phyloP scores from a whole-genome alignment of 495 filamentous ascomycete species.

The Penicillium diatomitis region DNA sequence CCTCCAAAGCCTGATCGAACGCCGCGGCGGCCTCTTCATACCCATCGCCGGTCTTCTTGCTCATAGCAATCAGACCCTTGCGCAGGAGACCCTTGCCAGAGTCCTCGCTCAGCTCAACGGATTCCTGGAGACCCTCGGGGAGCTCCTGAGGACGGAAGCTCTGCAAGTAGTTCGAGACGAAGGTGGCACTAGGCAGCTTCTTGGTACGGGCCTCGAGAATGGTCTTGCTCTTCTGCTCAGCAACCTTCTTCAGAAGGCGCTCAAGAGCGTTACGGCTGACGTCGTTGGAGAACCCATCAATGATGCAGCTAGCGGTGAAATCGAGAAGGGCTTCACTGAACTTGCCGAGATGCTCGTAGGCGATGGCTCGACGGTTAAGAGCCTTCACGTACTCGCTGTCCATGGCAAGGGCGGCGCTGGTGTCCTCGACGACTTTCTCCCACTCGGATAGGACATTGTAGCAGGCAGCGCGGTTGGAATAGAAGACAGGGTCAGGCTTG shows the following conservation, averaged over 20 bases:
- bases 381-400: constrained; percentile 97
- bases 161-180: constrained; percentile 97
- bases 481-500: constrained; percentile 96
- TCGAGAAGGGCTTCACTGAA: constrained; percentile 94
- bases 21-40: constrained; percentile 79
- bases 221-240: constrained; percentile 79
- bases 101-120: constrained; percentile 62
- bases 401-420: constrained; percentile 83
- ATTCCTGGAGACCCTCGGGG: constrained; percentile 75
- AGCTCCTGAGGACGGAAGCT: constrained; percentile 80
- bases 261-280: constrained; percentile 82
- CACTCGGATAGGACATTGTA: constrained; percentile 86
- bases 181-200: constrained; percentile 86
- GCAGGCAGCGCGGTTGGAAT: constrained; percentile 96
- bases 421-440: constrained; percentile 96
- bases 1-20: constrained; percentile 81
- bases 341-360: constrained; percentile 84
- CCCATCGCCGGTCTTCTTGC: constrained; percentile 74
- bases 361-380: constrained; percentile 87
- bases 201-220: constrained; percentile 72
- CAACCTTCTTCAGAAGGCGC: constrained; percentile 91
- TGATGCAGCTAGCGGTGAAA: constrained; percentile 98
- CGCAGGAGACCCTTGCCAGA: constrained; percentile 78
- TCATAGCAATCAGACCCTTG: constrained; percentile 70
- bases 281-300: constrained; percentile 91